Percentiles rank a stretch among this genome's conserved stretches.
Evolutionary conservation across 345 rosid species (phyloP).

Genomic region (Salix arbutifolia): DNA sequence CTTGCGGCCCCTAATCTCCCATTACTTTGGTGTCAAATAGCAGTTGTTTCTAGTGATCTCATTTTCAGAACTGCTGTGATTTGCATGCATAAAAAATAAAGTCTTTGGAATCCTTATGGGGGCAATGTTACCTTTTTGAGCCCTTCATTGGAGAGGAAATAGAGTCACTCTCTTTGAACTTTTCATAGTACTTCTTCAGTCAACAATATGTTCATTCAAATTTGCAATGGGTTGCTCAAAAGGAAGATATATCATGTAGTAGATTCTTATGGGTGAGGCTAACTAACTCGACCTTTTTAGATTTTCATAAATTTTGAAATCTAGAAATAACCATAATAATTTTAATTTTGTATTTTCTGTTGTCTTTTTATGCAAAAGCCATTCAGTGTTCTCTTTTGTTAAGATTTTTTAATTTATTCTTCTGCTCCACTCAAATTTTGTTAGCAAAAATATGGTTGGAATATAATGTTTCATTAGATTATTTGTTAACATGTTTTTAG

Average conservation of each 20-base stretch:
- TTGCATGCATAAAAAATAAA: neutral
- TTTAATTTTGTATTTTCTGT: neutral
- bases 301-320: neutral
- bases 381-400: neutral
- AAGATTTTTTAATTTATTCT: neutral
- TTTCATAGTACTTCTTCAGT: neutral
- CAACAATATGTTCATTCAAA: neutral
- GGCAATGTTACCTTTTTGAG: neutral
- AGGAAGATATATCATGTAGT: neutral
- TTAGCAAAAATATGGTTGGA: too few relatives aligned
- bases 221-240: neutral
- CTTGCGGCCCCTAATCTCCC: too few relatives aligned
- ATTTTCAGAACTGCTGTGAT: too few relatives aligned
- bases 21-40: too few relatives aligned
- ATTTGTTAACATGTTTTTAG: slow-evolving; percentile 32
- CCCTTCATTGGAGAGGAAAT: neutral
- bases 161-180: neutral
- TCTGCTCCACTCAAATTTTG: neutral
- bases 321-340: neutral
- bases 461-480: neutral
- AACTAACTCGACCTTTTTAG: neutral
- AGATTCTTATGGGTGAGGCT: neutral
- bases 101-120: neutral
- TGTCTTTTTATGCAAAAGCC: neutral
- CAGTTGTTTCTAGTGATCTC: too few relatives aligned